These are phyloP conservation scores for Tulasnella sp. DNA, from an alignment of 768 basidiomycete genomes.

Conservation along the genomic window DNA sequence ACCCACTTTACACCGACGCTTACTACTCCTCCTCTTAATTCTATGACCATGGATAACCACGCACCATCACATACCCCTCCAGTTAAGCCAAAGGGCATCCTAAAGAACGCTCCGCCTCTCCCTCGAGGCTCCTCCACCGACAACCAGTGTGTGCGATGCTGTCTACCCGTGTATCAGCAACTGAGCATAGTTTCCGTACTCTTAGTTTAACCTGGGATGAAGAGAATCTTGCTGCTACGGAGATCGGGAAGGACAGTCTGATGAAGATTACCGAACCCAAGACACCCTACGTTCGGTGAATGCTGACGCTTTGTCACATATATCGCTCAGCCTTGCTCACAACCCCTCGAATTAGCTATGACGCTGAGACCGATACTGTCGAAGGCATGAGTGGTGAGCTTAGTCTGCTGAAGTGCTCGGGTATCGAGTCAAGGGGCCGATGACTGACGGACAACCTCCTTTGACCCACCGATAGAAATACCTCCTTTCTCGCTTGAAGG, in stretches of 20 bases:
- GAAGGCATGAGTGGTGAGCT: conserved; percentile 60
- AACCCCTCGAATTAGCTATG: conserved; percentile 41
- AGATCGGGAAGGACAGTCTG: conserved; percentile 87
- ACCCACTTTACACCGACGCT: neutral
- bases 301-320: neutral
- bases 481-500: conserved; percentile 59
- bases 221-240: conserved; percentile 83
- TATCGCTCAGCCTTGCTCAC: conserved; percentile 27
- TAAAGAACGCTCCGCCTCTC: conserved; percentile 64
- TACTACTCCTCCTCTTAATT: neutral
- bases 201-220: conserved; percentile 91
- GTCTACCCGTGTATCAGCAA: neutral
- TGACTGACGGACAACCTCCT: neutral
- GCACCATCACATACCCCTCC: conserved; percentile 17
- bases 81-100: conserved; percentile 71
- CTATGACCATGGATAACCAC: neutral
- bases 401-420: conserved; percentile 20
- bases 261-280: conserved; percentile 99
- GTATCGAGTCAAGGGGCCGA: conserved; percentile 10
- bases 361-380: conserved; percentile 73
- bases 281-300: conserved; percentile 77
- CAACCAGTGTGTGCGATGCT: neutral
- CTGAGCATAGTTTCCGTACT: neutral
- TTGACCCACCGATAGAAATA: conserved; percentile 50
- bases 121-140: neutral